These are phyloP conservation scores for Viola pubescens DNA, from an alignment of 441 rosid genomes.

Conservation along the genomic window DNA sequence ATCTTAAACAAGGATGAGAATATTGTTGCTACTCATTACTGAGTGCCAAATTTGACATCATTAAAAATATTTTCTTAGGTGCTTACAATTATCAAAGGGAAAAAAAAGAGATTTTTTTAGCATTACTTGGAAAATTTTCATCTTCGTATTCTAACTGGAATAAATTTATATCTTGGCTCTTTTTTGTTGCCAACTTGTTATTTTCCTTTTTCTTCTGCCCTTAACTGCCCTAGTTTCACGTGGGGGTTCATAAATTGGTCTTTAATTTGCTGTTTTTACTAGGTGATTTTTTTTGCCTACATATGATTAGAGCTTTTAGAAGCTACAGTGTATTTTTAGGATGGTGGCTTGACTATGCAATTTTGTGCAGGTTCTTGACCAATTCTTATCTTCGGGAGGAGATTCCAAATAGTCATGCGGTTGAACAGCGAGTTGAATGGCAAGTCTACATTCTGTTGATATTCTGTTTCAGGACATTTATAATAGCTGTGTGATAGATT, in stretches of 20 bases:
- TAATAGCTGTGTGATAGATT: conserved; percentile 1
- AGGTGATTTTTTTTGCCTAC: neutral
- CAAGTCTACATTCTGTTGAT: conserved; percentile 32
- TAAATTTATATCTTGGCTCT: too few relatives aligned
- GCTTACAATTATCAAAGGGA: too few relatives aligned
- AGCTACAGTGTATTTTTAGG: neutral
- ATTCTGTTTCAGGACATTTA: conserved; percentile 2
- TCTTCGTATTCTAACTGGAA: too few relatives aligned
- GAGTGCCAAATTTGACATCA: too few relatives aligned
- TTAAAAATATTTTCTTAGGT: too few relatives aligned
- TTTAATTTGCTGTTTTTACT: neutral
- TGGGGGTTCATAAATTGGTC: neutral
- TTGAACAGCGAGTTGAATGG: conserved; percentile 98
- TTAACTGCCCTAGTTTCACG: too few relatives aligned
- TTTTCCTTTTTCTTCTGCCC: too few relatives aligned
- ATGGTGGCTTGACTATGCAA: conserved; percentile 8
- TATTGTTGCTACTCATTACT: too few relatives aligned
- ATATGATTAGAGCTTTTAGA: neutral
- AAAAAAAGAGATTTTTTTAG: too few relatives aligned
- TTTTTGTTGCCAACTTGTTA: too few relatives aligned
- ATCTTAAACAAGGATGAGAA: too few relatives aligned
- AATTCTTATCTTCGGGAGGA: conserved; percentile 91
- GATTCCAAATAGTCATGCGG: conserved; percentile 90
- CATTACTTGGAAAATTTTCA: too few relatives aligned
- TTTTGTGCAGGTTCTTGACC: conserved; percentile 66